Percentiles rank a stretch among this genome's conserved stretches.
phyloP scores from a whole-genome alignment of 1,139 yeast species.

The Hemisphaericaspora lyxosophila region DNA sequence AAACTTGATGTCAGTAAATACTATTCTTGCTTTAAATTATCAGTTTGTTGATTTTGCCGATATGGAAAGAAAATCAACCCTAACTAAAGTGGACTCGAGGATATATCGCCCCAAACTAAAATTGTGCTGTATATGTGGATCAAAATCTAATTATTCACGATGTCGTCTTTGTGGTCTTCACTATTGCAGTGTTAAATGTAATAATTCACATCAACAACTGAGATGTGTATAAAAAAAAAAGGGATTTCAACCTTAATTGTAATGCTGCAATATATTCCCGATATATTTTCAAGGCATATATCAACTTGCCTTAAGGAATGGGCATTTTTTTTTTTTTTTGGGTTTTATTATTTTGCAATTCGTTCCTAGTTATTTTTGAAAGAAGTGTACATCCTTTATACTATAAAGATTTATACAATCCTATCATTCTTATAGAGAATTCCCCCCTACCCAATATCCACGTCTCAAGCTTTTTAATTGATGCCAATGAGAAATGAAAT shows the following conservation, averaged over 20 bases:
- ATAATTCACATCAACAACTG: slow-evolving; percentile 43
- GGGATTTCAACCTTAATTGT: neutral
- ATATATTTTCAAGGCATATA: too few relatives aligned
- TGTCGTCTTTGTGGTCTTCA: slow-evolving; percentile 44
- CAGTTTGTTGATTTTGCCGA: slow-evolving; percentile 40
- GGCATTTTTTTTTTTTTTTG: neutral
- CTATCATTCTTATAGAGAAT: too few relatives aligned
- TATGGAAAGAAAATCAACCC: slow-evolving; percentile 11
- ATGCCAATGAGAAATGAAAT: slow-evolving; percentile 4
- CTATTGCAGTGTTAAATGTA: slow-evolving; percentile 44
- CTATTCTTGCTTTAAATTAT: slow-evolving; percentile 41
- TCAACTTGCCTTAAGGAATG: too few relatives aligned
- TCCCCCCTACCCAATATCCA: too few relatives aligned
- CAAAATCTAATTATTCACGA: slow-evolving; percentile 38
- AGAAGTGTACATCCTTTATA: slow-evolving; percentile 1
- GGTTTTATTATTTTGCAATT: neutral
- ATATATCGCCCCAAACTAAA: slow-evolving; percentile 35
- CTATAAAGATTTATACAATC: slow-evolving; percentile 4
- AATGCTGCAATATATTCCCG: neutral
- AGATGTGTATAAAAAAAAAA: slow-evolving; percentile 30
- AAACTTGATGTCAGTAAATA: slow-evolving; percentile 42
- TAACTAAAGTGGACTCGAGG: slow-evolving; percentile 16
- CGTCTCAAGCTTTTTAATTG: neutral
- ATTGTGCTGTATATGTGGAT: slow-evolving; percentile 47
- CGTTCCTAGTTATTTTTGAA: neutral